Evolutionary conservation across 495 filamentous ascomycete species (phyloP).

Genomic region (Xanthoparmelia taractica): DNA sequence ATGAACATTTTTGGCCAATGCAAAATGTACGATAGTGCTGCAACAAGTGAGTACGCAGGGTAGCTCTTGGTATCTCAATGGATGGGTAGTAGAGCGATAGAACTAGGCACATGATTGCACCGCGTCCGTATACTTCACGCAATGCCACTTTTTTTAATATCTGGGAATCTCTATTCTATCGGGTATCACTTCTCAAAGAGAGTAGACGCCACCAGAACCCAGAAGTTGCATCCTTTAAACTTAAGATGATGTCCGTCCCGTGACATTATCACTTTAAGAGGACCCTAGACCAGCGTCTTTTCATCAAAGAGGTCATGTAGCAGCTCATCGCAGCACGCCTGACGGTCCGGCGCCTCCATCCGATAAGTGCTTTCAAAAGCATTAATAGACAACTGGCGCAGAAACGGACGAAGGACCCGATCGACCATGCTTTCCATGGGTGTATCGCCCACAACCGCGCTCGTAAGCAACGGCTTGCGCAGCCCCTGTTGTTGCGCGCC

Average conservation of each 20-base stretch:
- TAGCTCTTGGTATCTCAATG: constrained; percentile 5
- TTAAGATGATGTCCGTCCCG: neutral
- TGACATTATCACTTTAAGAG: neutral
- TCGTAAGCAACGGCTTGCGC: constrained; percentile 35
- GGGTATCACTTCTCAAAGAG: neutral
- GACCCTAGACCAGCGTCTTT: constrained; percentile 39
- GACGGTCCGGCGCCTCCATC: constrained; percentile 64
- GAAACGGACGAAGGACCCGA: constrained; percentile 77
- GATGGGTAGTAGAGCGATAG: neutral
- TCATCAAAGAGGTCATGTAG: constrained; percentile 82
- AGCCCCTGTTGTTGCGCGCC: constrained; percentile 10
- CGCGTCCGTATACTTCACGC: neutral
- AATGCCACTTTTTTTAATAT: neutral
- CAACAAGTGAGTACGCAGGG: neutral
- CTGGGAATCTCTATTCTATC: neutral
- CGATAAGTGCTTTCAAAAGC: constrained; percentile 87
- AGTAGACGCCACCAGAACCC: neutral
- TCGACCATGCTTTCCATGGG: constrained; percentile 64
- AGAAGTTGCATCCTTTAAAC: neutral
- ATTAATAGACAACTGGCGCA: constrained; percentile 81
- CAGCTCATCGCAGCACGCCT: constrained; percentile 58
- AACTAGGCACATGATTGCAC: neutral
- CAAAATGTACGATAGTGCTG: constrained; percentile 6
- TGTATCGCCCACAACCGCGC: constrained; percentile 39
- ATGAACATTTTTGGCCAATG: neutral